A percentile compares a stretch with the other conserved stretches of the same genome.
Conservation (phyloP, 345 rosid genomes). For the Linum lewisii region DNA sequence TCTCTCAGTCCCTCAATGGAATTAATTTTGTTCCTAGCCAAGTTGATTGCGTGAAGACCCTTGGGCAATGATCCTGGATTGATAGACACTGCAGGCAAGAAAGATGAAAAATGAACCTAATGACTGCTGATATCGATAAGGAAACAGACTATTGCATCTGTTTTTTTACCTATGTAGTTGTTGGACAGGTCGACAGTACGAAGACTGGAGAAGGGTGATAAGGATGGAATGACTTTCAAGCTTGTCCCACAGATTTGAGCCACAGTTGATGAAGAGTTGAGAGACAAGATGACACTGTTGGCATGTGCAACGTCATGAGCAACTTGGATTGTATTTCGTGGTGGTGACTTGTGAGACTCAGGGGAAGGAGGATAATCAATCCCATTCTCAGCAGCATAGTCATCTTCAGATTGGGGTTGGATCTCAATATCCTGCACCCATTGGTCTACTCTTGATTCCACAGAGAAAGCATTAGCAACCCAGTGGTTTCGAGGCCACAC, state of each 20-base stretch:
- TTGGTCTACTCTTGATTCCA: conserved; percentile 61
- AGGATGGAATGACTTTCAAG: conserved; percentile 67
- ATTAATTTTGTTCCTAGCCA: conserved; percentile 76
- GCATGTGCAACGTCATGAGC: conserved; percentile 54
- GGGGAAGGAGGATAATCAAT: conserved; percentile 46
- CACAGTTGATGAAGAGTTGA: conserved; percentile 72
- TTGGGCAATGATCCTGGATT: conserved; percentile 71
- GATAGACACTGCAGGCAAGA: conserved; percentile 50
- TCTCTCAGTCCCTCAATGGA: conserved; percentile 83
- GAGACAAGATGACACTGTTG: conserved; percentile 57
- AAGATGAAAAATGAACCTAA: not conserved
- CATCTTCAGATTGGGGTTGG: conserved; percentile 16
- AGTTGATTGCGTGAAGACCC: conserved; percentile 67
- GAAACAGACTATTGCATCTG: no score
- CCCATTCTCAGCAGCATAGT: conserved; percentile 13
- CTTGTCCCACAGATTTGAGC: conserved; percentile 76
- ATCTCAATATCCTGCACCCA: conserved; percentile 70
- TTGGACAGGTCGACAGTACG: conserved; percentile 67
- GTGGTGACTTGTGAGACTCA: no score
- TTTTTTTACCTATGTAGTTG: conserved; percentile 64
- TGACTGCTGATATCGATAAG: conserved; percentile 5
- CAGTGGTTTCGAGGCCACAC: conserved; percentile 66
- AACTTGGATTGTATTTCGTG: conserved; percentile 33
- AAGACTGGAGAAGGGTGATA: conserved; percentile 63
- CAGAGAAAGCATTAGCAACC: conserved; percentile 55